Evolutionary conservation across 768 basidiomycete genomes (phyloP), one percentile per base, ranked within the genome.

Genomic region (Auriscalpium orientale): DNA sequence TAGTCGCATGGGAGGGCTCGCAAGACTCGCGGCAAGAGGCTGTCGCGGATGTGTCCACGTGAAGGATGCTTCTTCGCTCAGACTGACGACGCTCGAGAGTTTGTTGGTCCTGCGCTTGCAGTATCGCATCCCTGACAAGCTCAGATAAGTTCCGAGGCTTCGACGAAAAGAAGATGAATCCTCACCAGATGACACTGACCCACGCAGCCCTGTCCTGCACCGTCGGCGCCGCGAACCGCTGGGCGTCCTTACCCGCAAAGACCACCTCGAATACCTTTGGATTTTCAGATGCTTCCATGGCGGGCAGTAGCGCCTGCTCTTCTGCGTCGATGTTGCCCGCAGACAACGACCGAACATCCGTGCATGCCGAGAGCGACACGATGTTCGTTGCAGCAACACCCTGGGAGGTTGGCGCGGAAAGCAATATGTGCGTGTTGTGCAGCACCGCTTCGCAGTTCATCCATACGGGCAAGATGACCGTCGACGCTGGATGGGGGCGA

Each of bases 181-280:
- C 75, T 64, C 66, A 87, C 88, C 88, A 90, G 48, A 89, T 80
- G 3, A 83, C 79, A 62, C 83, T 85, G 50, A 90, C 77, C 88
- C 88, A 90, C 9, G 76, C 77, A 4, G 85, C 86, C 51, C 88
- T 74, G 55, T 86, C 85, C 56, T 78, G 75, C 28, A 81, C 77
- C 20, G 81, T 81, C 10, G 71, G 66, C 2, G 79, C 81, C 0
- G 84, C 87, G 65, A 90, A 87, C 54, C 74, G 79, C 64, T 87
- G 83, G 53, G 68, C 72, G 4, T 68, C 68, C 21, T 72, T 68
- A 13, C 75, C 80, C 52, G 80, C 76, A 54, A 87, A 85, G 16
- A 77, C 51, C n/a, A 90, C 62, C 66, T 88, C 85, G 56, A 90
- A 89, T 0, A 83, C 70, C 58, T 79, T 80, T 50, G 78, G 60